Base-by-base conservation (phyloP, 1,139 yeast genomes). In the Yamadazyma jaroonii region DNA sequence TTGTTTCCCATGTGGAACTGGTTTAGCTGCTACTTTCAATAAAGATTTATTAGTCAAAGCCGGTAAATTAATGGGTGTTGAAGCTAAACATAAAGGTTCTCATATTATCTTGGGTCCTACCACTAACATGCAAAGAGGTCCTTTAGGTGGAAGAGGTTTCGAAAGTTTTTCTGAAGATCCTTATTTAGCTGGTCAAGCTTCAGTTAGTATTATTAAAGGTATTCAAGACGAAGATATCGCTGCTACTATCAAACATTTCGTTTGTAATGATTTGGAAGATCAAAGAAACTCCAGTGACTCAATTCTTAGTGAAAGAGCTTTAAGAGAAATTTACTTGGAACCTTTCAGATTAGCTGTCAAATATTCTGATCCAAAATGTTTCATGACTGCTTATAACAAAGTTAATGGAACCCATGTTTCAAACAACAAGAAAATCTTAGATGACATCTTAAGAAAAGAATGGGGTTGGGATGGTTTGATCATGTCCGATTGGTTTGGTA, bases 401-500 rank as follows among this genome's bases (percentile, higher is more conserved):
- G 66, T 78, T 44, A 76, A 77, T 43, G 84, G 83, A 17, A 67
- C 54, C 23, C 81, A 76, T 50, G 75, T 60, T 34, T 69, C 79
- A 10, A 73, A 77, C 44, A 61, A 66, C 34, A 56, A 61, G 37
- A 52, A 53, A 31, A 48, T 76, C 25, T 48, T 78, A 25, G 55
- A 64, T 13, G 72, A 71, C 23, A 56, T 77, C 28, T 57, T 78
- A 38, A 37, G 47, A 23, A 36, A 43, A 13, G 55, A 50, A 38
- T 50, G 55, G 55, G 43, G 42, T 2, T 79, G 70, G 66, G 62
- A 70, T 21, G 83, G 83, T 22, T 52, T 69, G 36, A 54, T 69
- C 26, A 76, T 79, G 77, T 69, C 78, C 21, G 84, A 79, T 54
- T 79, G 84, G 84, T 73, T 51, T 50, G 84, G 84, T 32, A 64